A percentile compares a stretch with the other conserved stretches of the same genome.
Evolutionary conservation across 2,329 filamentous ascomycete genomes (phyloP).

Genomic region (Colletotrichum eremochloae): DNA sequence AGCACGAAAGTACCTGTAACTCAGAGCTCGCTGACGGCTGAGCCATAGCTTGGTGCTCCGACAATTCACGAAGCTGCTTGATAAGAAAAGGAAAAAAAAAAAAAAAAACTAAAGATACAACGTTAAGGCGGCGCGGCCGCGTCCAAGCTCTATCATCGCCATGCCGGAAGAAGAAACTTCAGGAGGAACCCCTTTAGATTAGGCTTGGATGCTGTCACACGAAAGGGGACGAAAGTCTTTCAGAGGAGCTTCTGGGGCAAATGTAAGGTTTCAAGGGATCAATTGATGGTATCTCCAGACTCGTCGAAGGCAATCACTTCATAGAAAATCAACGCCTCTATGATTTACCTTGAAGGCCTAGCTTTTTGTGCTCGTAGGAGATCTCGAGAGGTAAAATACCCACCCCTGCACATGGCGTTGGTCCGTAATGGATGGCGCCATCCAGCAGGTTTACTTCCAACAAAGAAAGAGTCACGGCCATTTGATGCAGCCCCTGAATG

Average conservation of each 20-base stretch:
- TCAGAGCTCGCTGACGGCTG: slow-evolving; percentile 20
- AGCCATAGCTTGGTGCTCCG: slow-evolving; percentile 3
- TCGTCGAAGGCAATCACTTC: neutral
- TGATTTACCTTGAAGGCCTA: neutral
- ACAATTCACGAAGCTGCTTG: slow-evolving; percentile 34
- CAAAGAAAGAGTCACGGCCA: slow-evolving; percentile 5
- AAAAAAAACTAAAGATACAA: neutral
- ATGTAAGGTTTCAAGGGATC: neutral
- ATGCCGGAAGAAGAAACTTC: slow-evolving; percentile 38
- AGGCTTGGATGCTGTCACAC: slow-evolving; percentile 3
- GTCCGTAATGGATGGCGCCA: neutral
- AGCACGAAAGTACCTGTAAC: slow-evolving; percentile 19
- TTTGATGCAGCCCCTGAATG: slow-evolving; percentile 17
- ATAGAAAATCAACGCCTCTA: neutral
- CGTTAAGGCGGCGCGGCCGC: slow-evolving; percentile 28
- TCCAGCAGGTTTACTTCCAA: slow-evolving; percentile 1
- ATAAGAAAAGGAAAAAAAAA: no score
- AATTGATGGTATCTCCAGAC: neutral
- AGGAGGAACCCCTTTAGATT: slow-evolving; percentile 40
- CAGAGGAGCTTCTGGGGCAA: neutral
- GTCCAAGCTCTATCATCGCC: slow-evolving; percentile 34
- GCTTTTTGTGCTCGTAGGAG: neutral
- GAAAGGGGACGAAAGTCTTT: neutral
- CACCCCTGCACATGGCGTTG: neutral
- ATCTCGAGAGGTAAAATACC: neutral